Base-by-base conservation (phyloP, 306 rosid species). In the Prunus kanzakura region DNA sequence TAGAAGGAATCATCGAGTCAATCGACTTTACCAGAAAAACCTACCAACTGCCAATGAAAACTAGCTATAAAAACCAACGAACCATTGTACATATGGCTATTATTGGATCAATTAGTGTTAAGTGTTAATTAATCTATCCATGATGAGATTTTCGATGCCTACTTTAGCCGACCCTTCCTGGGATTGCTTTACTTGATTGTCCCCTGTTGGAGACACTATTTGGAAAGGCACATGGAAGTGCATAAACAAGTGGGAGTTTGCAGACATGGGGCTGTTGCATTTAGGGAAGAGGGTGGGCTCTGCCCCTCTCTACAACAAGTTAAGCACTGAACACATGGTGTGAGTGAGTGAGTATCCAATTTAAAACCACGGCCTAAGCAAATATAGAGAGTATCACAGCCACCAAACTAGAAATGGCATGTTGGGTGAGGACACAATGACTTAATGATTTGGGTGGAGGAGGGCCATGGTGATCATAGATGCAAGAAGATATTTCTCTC, bases 21-120 rank as follows among this genome's bases (percentile, higher is more conserved):
- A 77, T 67, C 60, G 86, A 80, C 81, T 74, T 55, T 84, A 91
- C 89, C 91, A 23, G 92, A 87, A 87, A 87, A 87, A 91, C 86
- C 97, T 84, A 84, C 93, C 76, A 87, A 89, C 88, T 72, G 86
- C 78, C 76, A 78, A 23, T 79, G 61, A 55, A 72, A 72, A 58
- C 67, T 23, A 23, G 25, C 25, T 23, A 23, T 79, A 64, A 55
- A 72, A 72, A 58, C 67, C 47, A 76, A 87, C 83, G 69, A 77
- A 83, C 86, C 22, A 54, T 25, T 29, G 81, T 65, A 51, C 50
- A 16, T 23, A 6, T 4, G 43, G 22, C 9, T 55, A 54, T 72
- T 29, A 76, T n/a, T 77, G 16, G 45, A 60, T 75, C 64, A 75
- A 30, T 69, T 72, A 50, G 23, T 12, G 50, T 51, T 29, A 46